Base-by-base conservation (phyloP, 768 basidiomycete genomes). In the Omphalotus guepiniiformis region DNA sequence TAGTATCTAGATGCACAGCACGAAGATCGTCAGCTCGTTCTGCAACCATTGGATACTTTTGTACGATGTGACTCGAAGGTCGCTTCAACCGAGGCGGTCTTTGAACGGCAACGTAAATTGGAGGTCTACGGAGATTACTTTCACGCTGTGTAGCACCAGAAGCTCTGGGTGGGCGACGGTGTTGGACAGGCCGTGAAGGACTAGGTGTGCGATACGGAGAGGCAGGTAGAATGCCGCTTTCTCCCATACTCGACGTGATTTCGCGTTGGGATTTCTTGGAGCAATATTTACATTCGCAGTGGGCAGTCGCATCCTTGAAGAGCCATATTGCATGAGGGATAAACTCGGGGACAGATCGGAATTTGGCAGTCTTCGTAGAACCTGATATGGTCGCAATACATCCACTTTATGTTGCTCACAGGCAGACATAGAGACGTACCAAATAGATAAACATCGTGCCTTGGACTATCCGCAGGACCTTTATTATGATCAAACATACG, bases 341-440 rank as follows among this genome's bases (percentile, higher is more conserved):
- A 60, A 93, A 90, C 59, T 93, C 91, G 39, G 85, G 84, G n/a
- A 82, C 70, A 11, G 89, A 91, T 35, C 91, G 85, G 63, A 91
- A 93, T 46, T 68, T 76, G 25, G 65, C 67, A 32, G 72, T 64
- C n/a, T n/a, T 11, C 22, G 28, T 44, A 40, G 44, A 53, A 30
- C 45, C 21, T 32, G 38, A 39, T 18, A 21, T 30, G 29, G 23
- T 23, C 37, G 35, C 48, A n/a, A 40, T 4, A 8, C 18, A 35
- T 45, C 6, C 21, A 29, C 9, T 9, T 15, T 26, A 25, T 16
- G n/a, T 16, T 47, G 2, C 22, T 2, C 1, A 13, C 16, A 40
- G 15, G 23, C 18, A n/a, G 12, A 2, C 27, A 26, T 43, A 53
- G 36, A 36, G 7, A 38, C 56, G 16, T 49, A 90, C 90, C 90